Percentiles rank a stretch among this genome's conserved stretches.
Evolutionary conservation across 192 early-diverging fungal genomes (phyloP).

Genomic region (Backusella psychrophila): DNA sequence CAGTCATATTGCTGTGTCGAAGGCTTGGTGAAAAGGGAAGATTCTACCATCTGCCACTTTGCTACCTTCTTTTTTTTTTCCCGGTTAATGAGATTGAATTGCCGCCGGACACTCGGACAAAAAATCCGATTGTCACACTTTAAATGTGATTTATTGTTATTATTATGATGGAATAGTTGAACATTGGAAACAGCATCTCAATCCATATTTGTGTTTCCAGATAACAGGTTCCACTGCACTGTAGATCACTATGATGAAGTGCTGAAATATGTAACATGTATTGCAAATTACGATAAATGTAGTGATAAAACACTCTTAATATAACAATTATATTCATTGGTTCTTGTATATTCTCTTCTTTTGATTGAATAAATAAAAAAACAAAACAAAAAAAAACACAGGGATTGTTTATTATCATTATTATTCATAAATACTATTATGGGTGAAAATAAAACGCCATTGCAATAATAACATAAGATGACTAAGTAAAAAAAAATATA

Average conservation of each 20-base stretch:
- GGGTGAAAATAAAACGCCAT: conserved; percentile 81
- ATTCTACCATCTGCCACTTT: not conserved
- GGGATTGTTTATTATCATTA: not conserved
- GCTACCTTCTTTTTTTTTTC: not conserved
- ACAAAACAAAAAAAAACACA: not conserved
- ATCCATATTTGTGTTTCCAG: no score
- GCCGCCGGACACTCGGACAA: not conserved
- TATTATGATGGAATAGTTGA: no score
- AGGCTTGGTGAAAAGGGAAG: conserved; percentile 22
- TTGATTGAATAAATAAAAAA: not conserved
- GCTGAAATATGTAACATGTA: no score
- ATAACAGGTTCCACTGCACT: no score
- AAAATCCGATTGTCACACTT: no score
- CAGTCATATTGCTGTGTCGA: conserved; percentile 24
- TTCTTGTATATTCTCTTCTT: not conserved
- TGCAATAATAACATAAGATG: conserved; percentile 81
- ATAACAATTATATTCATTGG: not conserved
- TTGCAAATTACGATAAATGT: no score
- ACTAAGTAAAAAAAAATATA: conserved; percentile 6
- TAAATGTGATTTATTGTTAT: no score
- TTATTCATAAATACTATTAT: not conserved
- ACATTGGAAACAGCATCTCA: no score
- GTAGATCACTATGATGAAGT: no score
- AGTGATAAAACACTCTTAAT: no score
- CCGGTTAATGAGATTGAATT: not conserved